Evolutionary conservation across 164 flowering plant genomes (phyloP).

Genomic region (Nelumbo lutea): DNA sequence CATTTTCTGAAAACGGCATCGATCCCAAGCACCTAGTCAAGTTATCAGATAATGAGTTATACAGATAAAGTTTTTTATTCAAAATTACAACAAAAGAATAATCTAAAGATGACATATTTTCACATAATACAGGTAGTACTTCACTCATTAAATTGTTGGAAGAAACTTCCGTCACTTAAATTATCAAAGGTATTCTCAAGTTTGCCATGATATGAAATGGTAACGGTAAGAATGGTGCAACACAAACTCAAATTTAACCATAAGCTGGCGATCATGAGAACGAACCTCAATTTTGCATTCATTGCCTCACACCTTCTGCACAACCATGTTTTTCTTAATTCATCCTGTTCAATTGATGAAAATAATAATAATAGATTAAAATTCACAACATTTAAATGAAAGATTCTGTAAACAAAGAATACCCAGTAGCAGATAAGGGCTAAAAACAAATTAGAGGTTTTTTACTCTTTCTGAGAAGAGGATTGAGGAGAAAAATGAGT

Average conservation of each 20-base stretch:
- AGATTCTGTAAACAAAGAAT: too few relatives aligned
- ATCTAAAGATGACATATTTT: too few relatives aligned
- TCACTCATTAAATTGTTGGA: neutral
- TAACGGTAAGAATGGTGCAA: neutral
- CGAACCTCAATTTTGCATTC: constrained; percentile 89
- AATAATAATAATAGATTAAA: too few relatives aligned
- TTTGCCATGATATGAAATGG: constrained; percentile 39
- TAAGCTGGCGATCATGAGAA: constrained; percentile 1
- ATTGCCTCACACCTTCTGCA: constrained; percentile 94
- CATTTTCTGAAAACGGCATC: too few relatives aligned
- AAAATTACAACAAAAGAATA: too few relatives aligned
- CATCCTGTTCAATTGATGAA: constrained; percentile 50
- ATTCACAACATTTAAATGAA: too few relatives aligned
- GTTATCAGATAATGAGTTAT: too few relatives aligned
- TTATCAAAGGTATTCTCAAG: neutral
- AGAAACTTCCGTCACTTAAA: neutral
- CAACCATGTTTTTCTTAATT: constrained; percentile 78
- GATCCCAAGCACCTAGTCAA: too few relatives aligned
- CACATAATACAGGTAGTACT: too few relatives aligned
- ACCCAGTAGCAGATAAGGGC: neutral
- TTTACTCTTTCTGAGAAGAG: too few relatives aligned
- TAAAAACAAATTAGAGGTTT: too few relatives aligned
- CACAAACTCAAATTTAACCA: neutral
- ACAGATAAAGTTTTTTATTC: too few relatives aligned
- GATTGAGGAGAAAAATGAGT: constrained; percentile 25